Conservation (phyloP, 306 rosid species). For the Vicia faba region DNA sequence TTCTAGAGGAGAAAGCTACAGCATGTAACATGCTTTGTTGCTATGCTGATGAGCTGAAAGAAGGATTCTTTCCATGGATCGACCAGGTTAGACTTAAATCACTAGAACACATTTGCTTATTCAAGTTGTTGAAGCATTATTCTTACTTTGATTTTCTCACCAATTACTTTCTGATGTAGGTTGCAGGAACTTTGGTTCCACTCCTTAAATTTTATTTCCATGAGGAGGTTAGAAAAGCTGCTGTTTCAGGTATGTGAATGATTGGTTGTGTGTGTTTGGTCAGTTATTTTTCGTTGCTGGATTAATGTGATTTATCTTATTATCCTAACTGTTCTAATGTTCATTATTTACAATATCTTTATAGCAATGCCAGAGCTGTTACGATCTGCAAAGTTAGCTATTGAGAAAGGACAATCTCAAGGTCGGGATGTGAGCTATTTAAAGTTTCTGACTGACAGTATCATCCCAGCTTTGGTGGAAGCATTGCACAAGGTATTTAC, state of each 20-base stretch:
- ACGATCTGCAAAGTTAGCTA: conserved; percentile 91
- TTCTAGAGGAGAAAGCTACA: conserved; percentile 97
- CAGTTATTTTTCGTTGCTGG: neutral
- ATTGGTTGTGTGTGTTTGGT: conserved; percentile 1
- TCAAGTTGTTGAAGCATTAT: neutral
- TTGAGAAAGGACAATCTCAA: conserved; percentile 92
- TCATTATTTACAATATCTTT: conserved; percentile 28
- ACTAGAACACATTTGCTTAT: neutral
- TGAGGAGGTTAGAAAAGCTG: conserved; percentile 98
- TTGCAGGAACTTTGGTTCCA: conserved; percentile 92
- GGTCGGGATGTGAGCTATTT: conserved; percentile 85
- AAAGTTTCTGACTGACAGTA: conserved; percentile 84
- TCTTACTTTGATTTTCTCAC: conserved; percentile 14
- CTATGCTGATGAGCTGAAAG: conserved; percentile 98
- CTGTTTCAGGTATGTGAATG: conserved; percentile 78
- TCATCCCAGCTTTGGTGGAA: conserved; percentile 92
- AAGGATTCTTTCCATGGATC: conserved; percentile 99
- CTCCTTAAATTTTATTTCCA: conserved; percentile 96
- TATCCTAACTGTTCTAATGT: conserved; percentile 24
- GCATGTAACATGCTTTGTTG: conserved; percentile 99
- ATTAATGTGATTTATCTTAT: conserved; percentile 4
- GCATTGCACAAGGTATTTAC: conserved; percentile 82
- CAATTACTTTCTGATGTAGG: conserved; percentile 51
- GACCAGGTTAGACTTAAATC: conserved; percentile 71
- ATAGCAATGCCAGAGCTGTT: conserved; percentile 96